Evolutionary conservation across 441 rosid species (phyloP), one percentile per base, ranked within the genome.

Genomic region (Adansonia rubrostipa): DNA sequence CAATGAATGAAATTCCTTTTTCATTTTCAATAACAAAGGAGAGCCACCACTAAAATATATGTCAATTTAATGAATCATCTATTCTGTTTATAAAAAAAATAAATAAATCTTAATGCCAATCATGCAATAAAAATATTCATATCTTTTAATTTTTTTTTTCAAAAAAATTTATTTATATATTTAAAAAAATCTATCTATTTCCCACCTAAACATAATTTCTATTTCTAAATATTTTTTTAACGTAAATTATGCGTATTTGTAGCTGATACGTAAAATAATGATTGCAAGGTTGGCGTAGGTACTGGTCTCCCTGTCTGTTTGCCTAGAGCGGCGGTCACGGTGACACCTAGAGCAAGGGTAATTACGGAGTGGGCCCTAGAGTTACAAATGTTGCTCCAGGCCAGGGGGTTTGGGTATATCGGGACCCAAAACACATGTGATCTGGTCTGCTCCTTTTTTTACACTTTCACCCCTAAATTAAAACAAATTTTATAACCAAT

Each of bases 371-470:
- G 24, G 71, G 51, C 19, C 45, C 71, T n/a, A 13, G 24, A 3
- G 22, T 8, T 42, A 11, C 14, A 65, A 61, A n/a, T 65, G 45
- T 42, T 42, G 48, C 40, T 65, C 69, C 48, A 60, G 5, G 54
- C 54, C 54, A 10, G 11, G 64, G 42, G 42, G 6, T 36, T 20
- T 20, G 33, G 64, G 9, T 19, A 1, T 15, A 1, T 65, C 17
- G 53, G 53, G 71, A 9, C 24, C 28, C 51, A 17, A 20, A 66
- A 44, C 47, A 42, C 51, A 66, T 66, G 71, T 66, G 71, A 42
- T 66, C 50, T 65, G 24, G 45, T 63, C 71, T 24, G n/a, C 47
- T 65, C 19, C 66, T 11, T 61, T 61, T 61, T 61, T 3, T 20
- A 1, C 7, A 10, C 66, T 5, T 61, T 11, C 42, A 61, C 42